Conservation (phyloP, 345 rosid genomes). For the Ceriops decandra region DNA sequence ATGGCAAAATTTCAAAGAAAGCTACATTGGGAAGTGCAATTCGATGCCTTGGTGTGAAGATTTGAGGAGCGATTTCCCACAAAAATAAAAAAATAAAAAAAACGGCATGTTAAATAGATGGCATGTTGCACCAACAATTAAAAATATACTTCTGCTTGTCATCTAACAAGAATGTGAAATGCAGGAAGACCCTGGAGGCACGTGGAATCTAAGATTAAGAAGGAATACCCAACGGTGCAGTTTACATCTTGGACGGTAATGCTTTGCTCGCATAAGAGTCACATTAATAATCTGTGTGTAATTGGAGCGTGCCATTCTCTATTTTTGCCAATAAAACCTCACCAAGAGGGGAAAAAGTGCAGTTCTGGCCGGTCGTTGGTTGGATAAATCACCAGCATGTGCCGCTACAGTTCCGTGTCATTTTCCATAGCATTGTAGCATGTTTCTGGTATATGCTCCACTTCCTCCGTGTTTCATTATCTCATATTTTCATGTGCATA, state of each 20-base stretch:
- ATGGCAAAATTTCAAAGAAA: not conserved
- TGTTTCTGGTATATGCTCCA: conserved; percentile 55
- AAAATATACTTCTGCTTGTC: not conserved
- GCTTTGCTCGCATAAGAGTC: conserved; percentile 3
- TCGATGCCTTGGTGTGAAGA: not conserved
- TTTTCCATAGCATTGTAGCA: conserved; percentile 65
- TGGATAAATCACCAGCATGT: conserved; percentile 87
- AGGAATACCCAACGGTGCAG: conserved; percentile 70
- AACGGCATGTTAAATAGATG: not conserved
- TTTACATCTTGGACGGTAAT: conserved; percentile 81
- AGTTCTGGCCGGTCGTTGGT: conserved; percentile 90
- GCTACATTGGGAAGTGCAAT: not conserved
- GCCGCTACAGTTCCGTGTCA: conserved; percentile 81
- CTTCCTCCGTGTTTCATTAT: not conserved
- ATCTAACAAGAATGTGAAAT: conserved; percentile 24
- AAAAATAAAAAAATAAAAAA: not conserved
- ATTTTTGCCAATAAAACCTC: not conserved
- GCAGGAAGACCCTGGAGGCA: conserved; percentile 83
- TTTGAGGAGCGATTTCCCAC: not conserved
- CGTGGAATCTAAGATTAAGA: conserved; percentile 66
- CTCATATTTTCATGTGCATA: not conserved
- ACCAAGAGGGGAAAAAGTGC: conserved; percentile 19
- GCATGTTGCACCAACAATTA: not conserved
- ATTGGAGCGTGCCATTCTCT: too few species aligned
- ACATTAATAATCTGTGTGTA: too few species aligned